Evolutionary conservation across 2,329 filamentous ascomycete genomes (phyloP).

Genomic region (Clonostachys chloroleuca): DNA sequence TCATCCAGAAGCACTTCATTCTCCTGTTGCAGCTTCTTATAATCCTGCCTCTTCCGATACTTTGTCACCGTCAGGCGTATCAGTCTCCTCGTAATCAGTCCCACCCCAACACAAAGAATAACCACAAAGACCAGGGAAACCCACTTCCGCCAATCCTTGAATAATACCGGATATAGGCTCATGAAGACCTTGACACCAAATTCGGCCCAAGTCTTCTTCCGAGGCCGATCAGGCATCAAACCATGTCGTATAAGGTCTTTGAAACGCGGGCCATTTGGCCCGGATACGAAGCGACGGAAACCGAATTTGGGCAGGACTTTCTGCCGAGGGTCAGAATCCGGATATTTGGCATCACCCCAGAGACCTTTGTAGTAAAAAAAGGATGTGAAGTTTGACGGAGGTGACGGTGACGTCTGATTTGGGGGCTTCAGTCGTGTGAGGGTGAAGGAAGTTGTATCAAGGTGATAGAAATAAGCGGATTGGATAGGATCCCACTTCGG

Average conservation of each 20-base stretch:
- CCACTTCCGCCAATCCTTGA: slow-evolving; percentile 25
- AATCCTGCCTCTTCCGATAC: no score
- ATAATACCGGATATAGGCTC: slow-evolving; percentile 22
- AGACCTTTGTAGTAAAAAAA: slow-evolving; percentile 23
- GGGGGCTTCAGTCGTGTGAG: slow-evolving; percentile 11
- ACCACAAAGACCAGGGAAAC: slow-evolving; percentile 8
- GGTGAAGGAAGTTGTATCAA: slow-evolving; percentile 13
- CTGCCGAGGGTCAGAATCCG: slow-evolving; percentile 21
- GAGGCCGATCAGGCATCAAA: slow-evolving; percentile 17
- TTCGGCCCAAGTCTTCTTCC: slow-evolving; percentile 16
- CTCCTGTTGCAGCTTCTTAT: no score
- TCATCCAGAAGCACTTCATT: no score
- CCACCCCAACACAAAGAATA: neutral
- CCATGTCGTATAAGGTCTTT: slow-evolving; percentile 26
- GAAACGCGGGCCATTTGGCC: slow-evolving; percentile 20
- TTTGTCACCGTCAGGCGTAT: no score
- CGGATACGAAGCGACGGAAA: slow-evolving; percentile 21
- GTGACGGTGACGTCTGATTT: neutral
- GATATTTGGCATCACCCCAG: slow-evolving; percentile 24
- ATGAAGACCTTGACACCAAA: slow-evolving; percentile 17
- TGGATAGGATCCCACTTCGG: slow-evolving; percentile 23
- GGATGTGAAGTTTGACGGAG: slow-evolving; percentile 5
- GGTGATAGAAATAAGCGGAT: slow-evolving; percentile 27
- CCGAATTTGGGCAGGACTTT: slow-evolving; percentile 19
- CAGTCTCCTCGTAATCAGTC: neutral